Conservation (phyloP, 192 early-diverging fungal species). For the Lobosporangium transversale region DNA sequence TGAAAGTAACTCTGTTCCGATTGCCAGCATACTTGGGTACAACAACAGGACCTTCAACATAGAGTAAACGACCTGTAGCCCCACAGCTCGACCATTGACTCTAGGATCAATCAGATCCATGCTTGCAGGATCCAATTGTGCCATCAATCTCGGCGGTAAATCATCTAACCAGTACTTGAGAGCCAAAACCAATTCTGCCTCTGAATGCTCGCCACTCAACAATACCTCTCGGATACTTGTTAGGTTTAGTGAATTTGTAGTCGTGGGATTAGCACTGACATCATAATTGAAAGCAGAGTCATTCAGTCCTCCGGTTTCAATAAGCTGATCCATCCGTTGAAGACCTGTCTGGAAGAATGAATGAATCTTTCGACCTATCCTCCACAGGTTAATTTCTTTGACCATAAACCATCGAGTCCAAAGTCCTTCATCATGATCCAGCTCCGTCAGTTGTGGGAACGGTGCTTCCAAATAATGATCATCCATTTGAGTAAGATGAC, state of each 20-base stretch:
- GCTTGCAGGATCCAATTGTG: slow-evolving; percentile 5
- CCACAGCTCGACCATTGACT: slow-evolving; percentile 42
- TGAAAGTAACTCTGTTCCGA: slow-evolving; percentile 30
- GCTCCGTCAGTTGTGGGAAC: slow-evolving; percentile 35
- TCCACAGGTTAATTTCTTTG: slow-evolving; percentile 43
- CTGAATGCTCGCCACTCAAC: slow-evolving; percentile 30
- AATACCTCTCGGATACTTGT: slow-evolving; percentile 11
- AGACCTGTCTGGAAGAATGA: slow-evolving; percentile 40
- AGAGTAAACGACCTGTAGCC: slow-evolving; percentile 28
- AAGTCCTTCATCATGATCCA: slow-evolving; percentile 40
- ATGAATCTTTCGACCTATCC: slow-evolving; percentile 40
- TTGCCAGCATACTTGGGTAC: slow-evolving; percentile 34
- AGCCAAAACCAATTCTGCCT: slow-evolving; percentile 33
- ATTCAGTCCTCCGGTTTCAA: slow-evolving; percentile 6
- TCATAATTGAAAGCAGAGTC: background rate
- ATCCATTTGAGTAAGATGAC: slow-evolving; percentile 42
- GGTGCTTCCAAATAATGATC: slow-evolving; percentile 38
- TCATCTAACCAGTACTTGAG: slow-evolving; percentile 45
- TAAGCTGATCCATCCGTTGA: slow-evolving; percentile 30
- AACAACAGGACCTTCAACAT: slow-evolving; percentile 36
- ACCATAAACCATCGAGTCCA: slow-evolving; percentile 54
- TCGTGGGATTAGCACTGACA: no score
- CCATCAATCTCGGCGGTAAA: slow-evolving; percentile 10
- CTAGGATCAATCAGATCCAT: slow-evolving; percentile 29
- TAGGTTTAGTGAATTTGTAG: background rate